A percentile compares a stretch with the other conserved stretches of the same genome.
Conservation (phyloP, 1,284 basidiomycete genomes). For the Ustilago loliicola region DNA sequence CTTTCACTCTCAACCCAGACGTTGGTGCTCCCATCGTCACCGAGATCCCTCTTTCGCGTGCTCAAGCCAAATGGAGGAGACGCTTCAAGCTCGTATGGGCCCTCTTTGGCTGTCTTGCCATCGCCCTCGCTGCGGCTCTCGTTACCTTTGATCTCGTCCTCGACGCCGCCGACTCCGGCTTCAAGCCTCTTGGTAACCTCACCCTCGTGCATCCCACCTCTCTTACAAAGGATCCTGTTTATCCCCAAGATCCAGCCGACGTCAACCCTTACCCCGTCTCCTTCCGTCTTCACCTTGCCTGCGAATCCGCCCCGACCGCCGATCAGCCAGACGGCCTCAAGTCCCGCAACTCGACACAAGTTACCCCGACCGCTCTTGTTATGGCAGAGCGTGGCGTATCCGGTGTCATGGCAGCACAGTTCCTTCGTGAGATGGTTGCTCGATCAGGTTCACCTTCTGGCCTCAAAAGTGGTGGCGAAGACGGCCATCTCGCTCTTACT, state of each 20-base stretch:
- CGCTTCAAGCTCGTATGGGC: slow-evolving; percentile 51
- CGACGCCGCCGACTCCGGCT: slow-evolving; percentile 52
- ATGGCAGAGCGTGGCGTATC: slow-evolving; percentile 57
- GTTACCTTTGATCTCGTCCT: slow-evolving; percentile 56
- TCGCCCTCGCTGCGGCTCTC: slow-evolving; percentile 32
- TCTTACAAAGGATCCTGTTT: slow-evolving; percentile 38
- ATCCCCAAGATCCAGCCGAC: slow-evolving; percentile 42
- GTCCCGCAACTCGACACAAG: slow-evolving; percentile 13
- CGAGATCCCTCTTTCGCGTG: slow-evolving; percentile 40
- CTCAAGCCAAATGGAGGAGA: slow-evolving; percentile 47
- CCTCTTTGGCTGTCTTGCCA: slow-evolving; percentile 38
- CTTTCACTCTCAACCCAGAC: slow-evolving; percentile 42
- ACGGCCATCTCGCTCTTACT: slow-evolving; percentile 54
- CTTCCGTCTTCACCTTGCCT: slow-evolving; percentile 53
- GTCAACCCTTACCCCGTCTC: slow-evolving; percentile 44
- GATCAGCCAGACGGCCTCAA: slow-evolving; percentile 20
- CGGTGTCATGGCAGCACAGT: slow-evolving; percentile 48
- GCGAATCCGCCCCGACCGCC: slow-evolving; percentile 43
- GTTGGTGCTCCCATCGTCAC: slow-evolving; percentile 47
- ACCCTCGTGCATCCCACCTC: slow-evolving; percentile 43
- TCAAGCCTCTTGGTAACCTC: slow-evolving; percentile 50
- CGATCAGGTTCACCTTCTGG: slow-evolving; percentile 12
- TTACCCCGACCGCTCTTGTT: slow-evolving; percentile 54
- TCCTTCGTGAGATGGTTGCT: slow-evolving; percentile 58
- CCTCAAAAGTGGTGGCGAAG: slow-evolving; percentile 26